phyloP scores from a whole-genome alignment of 1,284 basidiomycete genomes.

The Ganoderma lingzhi region DNA sequence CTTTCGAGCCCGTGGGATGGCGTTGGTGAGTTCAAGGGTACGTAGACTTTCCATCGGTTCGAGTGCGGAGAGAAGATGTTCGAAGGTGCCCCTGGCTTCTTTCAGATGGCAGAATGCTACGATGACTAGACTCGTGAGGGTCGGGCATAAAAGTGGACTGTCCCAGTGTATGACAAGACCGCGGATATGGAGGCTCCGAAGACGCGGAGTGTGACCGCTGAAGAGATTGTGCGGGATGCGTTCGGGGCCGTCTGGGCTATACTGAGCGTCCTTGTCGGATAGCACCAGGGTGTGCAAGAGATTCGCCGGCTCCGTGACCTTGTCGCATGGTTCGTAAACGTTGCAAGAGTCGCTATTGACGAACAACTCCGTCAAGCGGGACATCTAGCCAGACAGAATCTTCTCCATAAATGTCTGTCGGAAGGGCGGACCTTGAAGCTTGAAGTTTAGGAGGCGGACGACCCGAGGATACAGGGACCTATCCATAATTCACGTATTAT shows the following conservation, averaged over 20 bases:
- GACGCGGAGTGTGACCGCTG: slow-evolving; percentile 4
- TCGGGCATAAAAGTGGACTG: slow-evolving; percentile 12
- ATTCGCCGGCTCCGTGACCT: slow-evolving; percentile 11
- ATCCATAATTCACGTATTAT: too few species aligned
- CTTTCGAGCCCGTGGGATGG: not conserved
- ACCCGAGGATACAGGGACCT: too few species aligned
- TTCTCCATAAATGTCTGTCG: slow-evolving; percentile 5
- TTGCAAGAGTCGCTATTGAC: slow-evolving; percentile 4
- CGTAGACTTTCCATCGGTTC: not conserved
- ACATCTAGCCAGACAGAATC: not conserved
- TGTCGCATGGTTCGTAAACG: slow-evolving; percentile 10
- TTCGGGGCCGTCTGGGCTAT: not conserved
- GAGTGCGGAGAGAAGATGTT: not conserved
- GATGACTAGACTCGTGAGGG: slow-evolving; percentile 20
- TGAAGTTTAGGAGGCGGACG: too few species aligned
- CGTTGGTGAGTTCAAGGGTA: not conserved
- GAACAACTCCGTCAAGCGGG: slow-evolving; percentile 2
- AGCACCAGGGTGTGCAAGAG: slow-evolving; percentile 14
- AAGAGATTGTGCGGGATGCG: slow-evolving; percentile 1
- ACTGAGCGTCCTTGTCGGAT: not conserved
- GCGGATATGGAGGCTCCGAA: slow-evolving; percentile 19
- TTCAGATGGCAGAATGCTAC: not conserved
- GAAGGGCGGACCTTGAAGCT: too few species aligned
- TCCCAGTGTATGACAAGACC: slow-evolving; percentile 15
- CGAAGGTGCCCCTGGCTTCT: slow-evolving; percentile 8